phyloP scores from a whole-genome alignment of 2,329 filamentous ascomycete genomes.

The Penicillium brevicompactum region DNA sequence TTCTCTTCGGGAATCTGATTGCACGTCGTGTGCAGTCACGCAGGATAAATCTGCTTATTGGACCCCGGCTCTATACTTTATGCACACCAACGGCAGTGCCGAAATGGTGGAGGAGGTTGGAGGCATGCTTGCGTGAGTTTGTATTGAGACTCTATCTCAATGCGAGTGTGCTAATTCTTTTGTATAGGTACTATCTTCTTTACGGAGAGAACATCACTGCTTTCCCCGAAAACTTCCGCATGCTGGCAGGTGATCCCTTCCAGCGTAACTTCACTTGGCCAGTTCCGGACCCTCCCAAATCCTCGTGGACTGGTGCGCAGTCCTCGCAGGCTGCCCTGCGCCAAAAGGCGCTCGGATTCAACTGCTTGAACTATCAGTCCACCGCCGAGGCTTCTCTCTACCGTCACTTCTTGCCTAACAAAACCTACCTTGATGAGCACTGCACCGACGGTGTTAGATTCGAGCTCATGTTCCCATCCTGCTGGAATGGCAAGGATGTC shows the following conservation, averaged over 20 bases:
- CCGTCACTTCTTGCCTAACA: constrained; percentile 80
- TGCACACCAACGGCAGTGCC: constrained; percentile 66
- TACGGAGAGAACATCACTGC: constrained; percentile 66
- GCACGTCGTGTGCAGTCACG: constrained; percentile 78
- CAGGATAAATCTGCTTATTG: constrained; percentile 90
- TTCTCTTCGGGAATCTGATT: constrained; percentile 63
- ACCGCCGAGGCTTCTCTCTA: constrained; percentile 71
- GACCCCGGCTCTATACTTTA: constrained; percentile 78
- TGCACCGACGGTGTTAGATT: constrained; percentile 80
- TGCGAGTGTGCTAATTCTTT: constrained; percentile 7
- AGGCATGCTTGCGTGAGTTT: constrained; percentile 79
- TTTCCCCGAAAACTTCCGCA: constrained; percentile 76
- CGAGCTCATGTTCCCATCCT: constrained; percentile 86
- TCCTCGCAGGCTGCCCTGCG: constrained; percentile 70
- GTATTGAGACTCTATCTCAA: neutral
- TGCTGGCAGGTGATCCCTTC: constrained; percentile 74
- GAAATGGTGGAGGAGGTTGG: constrained; percentile 73
- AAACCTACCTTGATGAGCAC: constrained; percentile 75
- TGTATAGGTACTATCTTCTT: constrained; percentile 77
- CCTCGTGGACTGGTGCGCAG: constrained; percentile 66
- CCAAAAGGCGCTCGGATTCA: constrained; percentile 89
- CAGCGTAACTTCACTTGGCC: constrained; percentile 71
- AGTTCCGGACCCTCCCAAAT: constrained; percentile 69
- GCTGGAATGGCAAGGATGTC: constrained; percentile 75
- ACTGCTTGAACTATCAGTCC: constrained; percentile 81